Percentiles rank a stretch among this genome's conserved stretches.
These are phyloP conservation scores for Cubamyces lactineus DNA, from an alignment of 768 basidiomycete genomes.

Conservation along the genomic window DNA sequence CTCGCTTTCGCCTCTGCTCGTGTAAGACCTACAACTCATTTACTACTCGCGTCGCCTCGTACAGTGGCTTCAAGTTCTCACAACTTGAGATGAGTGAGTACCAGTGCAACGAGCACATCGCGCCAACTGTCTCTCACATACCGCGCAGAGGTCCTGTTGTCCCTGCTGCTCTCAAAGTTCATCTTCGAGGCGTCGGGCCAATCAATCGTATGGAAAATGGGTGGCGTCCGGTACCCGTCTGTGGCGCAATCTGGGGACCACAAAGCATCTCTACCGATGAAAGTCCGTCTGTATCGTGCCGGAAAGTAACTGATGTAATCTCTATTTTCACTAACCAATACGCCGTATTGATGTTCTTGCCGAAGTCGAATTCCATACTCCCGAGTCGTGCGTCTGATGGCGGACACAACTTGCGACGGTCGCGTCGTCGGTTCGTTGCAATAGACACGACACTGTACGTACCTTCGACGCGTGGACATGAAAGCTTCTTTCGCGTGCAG, in stretches of 20 bases:
- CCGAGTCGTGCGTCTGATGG: too few species aligned
- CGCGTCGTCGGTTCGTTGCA: too few species aligned
- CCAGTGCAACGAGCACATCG: neutral
- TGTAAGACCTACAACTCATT: too few species aligned
- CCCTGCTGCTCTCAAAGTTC: constrained; percentile 22
- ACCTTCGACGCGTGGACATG: too few species aligned
- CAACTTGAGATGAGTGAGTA: constrained; percentile 57
- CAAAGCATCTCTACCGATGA: constrained; percentile 20
- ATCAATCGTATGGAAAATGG: constrained; percentile 25
- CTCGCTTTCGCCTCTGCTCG: too few species aligned
- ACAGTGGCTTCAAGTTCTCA: constrained; percentile 56
- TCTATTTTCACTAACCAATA: too few species aligned
- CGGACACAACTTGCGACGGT: too few species aligned
- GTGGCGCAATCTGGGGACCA: constrained; percentile 4
- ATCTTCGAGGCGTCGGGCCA: constrained; percentile 15
- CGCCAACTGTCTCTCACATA: neutral
- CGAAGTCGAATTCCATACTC: too few species aligned
- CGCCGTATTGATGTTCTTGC: too few species aligned
- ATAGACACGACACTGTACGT: too few species aligned
- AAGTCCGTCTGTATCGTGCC: constrained; percentile 6
- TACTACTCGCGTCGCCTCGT: neutral
- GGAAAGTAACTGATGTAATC: neutral
- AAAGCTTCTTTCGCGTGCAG: too few species aligned
- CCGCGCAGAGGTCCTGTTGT: constrained; percentile 27
- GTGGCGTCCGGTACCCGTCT: constrained; percentile 21